A percentile compares a stretch with the other conserved stretches of the same genome.
Evolutionary conservation across 345 rosid genomes (phyloP).

Genomic region (Firmiana major): DNA sequence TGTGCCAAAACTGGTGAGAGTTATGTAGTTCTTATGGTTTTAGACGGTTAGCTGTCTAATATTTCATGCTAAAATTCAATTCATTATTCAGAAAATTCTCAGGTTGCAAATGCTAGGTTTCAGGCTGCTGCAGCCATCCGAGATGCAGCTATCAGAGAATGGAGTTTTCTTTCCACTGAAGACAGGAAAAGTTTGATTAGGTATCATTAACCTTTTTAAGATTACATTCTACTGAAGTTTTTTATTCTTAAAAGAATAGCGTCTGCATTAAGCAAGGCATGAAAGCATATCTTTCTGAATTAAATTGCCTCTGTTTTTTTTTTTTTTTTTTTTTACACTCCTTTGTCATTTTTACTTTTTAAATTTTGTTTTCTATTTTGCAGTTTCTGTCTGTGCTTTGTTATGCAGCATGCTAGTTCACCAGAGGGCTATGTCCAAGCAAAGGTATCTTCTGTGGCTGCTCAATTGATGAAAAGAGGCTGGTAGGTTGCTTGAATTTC

Average conservation of each 20-base stretch:
- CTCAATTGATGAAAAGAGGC: slow-evolving; percentile 95
- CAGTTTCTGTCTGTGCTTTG: slow-evolving; percentile 86
- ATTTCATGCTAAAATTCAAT: slow-evolving; percentile 14
- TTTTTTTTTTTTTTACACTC: neutral
- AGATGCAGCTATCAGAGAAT: slow-evolving; percentile 95
- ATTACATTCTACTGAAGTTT: neutral
- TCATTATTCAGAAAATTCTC: slow-evolving; percentile 73
- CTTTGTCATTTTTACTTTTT: neutral
- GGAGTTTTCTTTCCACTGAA: slow-evolving; percentile 71
- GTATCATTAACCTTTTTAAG: slow-evolving; percentile 26
- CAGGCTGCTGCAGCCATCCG: slow-evolving; percentile 95
- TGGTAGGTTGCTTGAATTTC: slow-evolving; percentile 49
- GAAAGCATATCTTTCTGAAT: neutral
- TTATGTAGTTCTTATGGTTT: slow-evolving; percentile 6
- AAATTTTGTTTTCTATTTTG: slow-evolving; percentile 19
- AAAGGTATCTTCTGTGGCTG: slow-evolving; percentile 94
- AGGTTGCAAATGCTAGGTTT: slow-evolving; percentile 87
- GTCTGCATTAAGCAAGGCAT: neutral
- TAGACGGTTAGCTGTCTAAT: slow-evolving; percentile 2
- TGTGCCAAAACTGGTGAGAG: neutral
- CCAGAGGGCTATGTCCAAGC: slow-evolving; percentile 82
- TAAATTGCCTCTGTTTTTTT: neutral
- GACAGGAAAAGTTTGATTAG: slow-evolving; percentile 76
- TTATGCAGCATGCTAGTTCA: slow-evolving; percentile 75
- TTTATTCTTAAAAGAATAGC: neutral